These are phyloP conservation scores for Penstemon davidsonii DNA, from an alignment of 257 asterid genomes.

Conservation along the genomic window DNA sequence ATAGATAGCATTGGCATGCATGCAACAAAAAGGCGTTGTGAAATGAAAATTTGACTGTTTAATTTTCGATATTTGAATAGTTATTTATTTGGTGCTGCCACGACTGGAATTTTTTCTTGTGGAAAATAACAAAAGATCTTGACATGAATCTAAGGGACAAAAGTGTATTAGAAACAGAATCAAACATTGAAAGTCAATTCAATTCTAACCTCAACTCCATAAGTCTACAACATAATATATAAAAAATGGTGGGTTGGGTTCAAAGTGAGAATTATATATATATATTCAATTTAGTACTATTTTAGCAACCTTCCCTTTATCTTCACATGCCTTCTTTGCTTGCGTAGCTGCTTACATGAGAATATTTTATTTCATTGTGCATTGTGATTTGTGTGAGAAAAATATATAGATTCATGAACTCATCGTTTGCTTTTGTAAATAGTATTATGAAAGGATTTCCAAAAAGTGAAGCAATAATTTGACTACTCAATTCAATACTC, in stretches of 20 bases:
- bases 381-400: too few species aligned
- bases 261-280: not conserved
- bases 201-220: not conserved
- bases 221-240: slow-evolving; percentile 15
- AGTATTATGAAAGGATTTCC: too few species aligned
- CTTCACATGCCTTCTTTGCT: too few species aligned
- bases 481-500: too few species aligned
- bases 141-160: slow-evolving; percentile 9
- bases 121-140: slow-evolving; percentile 18
- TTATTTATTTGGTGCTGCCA: slow-evolving; percentile 23
- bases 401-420: too few species aligned
- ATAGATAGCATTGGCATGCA: slow-evolving; percentile 17
- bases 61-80: slow-evolving; percentile 14
- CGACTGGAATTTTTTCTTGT: slow-evolving; percentile 14
- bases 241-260: not conserved
- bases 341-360: too few species aligned
- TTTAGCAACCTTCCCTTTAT: slow-evolving; percentile 13
- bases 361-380: too few species aligned
- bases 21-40: slow-evolving; percentile 20
- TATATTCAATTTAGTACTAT: too few species aligned
- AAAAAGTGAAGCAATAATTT: too few species aligned
- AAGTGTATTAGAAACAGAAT: slow-evolving; percentile 5
- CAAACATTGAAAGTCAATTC: slow-evolving; percentile 26
- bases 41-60: not conserved
- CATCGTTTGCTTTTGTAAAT: too few species aligned